These are phyloP conservation scores for Dendrothele bispora DNA, from an alignment of 768 basidiomycete species.

Conservation along the genomic window DNA sequence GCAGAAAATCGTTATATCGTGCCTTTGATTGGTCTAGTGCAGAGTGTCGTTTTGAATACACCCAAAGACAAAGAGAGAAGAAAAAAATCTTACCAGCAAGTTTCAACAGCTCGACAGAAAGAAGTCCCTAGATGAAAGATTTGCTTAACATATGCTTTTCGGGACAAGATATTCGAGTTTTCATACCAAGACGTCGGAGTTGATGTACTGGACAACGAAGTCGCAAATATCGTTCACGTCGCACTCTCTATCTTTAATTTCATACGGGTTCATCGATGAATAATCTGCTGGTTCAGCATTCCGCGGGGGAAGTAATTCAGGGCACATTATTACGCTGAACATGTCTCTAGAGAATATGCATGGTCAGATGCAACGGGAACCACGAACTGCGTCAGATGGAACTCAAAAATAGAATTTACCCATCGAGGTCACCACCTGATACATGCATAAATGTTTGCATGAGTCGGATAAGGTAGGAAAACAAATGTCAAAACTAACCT, in stretches of 20 bases:
- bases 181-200: constrained; percentile 77
- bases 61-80: background rate
- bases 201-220: constrained; percentile 82
- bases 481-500: too few species aligned
- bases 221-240: constrained; percentile 73
- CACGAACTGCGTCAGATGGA: background rate
- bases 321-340: constrained; percentile 60
- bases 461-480: too few species aligned
- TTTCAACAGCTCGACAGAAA: constrained; percentile 65
- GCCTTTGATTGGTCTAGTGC: constrained; percentile 75
- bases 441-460: too few species aligned
- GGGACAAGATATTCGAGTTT: too few species aligned
- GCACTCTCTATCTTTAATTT: constrained; percentile 47
- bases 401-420: constrained; percentile 41
- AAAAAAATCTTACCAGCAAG: constrained; percentile 58
- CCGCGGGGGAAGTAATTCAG: constrained; percentile 52
- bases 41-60: background rate
- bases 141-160: too few species aligned
- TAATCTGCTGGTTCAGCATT: constrained; percentile 55
- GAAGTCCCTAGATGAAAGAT: constrained; percentile 46
- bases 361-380: background rate
- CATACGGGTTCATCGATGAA: constrained; percentile 30
- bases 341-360: too few species aligned
- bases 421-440: constrained; percentile 80
- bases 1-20: constrained; percentile 10